phyloP scores from a whole-genome alignment of 1,139 yeast genomes.

The Yamadazyma diddensiae region DNA sequence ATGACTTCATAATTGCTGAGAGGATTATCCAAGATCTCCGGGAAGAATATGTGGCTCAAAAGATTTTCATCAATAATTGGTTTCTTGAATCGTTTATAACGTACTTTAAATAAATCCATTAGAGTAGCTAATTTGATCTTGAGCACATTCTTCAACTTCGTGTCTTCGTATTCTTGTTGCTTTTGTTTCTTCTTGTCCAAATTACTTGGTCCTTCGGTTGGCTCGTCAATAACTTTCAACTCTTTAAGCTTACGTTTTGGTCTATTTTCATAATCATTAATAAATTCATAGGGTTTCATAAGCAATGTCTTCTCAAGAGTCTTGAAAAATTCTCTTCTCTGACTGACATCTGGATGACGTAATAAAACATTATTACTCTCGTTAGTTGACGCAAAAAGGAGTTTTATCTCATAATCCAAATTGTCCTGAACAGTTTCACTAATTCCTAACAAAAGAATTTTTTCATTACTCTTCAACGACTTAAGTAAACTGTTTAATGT shows the following conservation, averaged over 20 bases:
- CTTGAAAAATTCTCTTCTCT: conserved; percentile 53
- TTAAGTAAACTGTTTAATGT: conserved; percentile 70
- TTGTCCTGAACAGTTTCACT: conserved; percentile 47
- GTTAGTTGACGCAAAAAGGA: conserved; percentile 51
- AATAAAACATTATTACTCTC: conserved; percentile 49
- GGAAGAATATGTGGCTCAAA: conserved; percentile 75
- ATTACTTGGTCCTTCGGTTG: conserved; percentile 12
- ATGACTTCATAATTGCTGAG: conserved; percentile 36
- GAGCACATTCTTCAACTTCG: conserved; percentile 76
- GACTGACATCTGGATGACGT: conserved; percentile 34
- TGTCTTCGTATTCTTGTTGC: conserved; percentile 66
- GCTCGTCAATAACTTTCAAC: conserved; percentile 26
- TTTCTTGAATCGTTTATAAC: conserved; percentile 87
- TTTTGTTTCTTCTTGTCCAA: conserved; percentile 36
- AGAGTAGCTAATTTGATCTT: conserved; percentile 83
- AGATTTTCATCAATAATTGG: conserved; percentile 81
- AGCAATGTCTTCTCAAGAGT: conserved; percentile 53
- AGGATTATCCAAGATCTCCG: conserved; percentile 39
- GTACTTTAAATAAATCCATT: conserved; percentile 82
- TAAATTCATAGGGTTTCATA: conserved; percentile 65
- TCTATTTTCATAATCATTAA: conserved; percentile 49
- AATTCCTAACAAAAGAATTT: conserved; percentile 73
- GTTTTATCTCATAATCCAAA: conserved; percentile 37
- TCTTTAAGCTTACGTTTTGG: conserved; percentile 47
- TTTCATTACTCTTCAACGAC: conserved; percentile 68